Percentiles rank a stretch among this genome's conserved stretches.
These are phyloP conservation scores for Cercophora sp. DNA, from an alignment of 495 filamentous ascomycete species.

Conservation along the genomic window DNA sequence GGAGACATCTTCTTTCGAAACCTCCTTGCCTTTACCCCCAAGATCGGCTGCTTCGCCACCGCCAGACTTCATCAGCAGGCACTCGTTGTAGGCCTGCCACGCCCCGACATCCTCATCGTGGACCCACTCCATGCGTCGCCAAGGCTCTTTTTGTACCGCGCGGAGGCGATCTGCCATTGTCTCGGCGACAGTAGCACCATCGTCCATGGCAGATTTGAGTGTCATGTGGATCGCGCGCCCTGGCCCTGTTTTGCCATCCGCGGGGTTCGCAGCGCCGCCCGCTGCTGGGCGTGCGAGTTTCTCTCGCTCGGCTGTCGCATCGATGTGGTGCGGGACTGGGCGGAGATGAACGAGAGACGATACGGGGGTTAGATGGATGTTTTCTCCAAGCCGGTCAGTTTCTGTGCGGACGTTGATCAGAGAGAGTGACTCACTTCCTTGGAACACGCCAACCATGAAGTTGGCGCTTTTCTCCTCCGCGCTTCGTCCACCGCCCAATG, in stretches of 20 bases:
- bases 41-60: background rate
- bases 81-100: slow-evolving; percentile 41
- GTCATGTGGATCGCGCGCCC: slow-evolving; percentile 50
- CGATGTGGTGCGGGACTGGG: slow-evolving; percentile 45
- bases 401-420: background rate
- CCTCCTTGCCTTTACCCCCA: slow-evolving; percentile 28
- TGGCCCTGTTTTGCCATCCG: slow-evolving; percentile 13
- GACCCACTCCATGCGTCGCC: slow-evolving; percentile 39
- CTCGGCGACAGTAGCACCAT: slow-evolving; percentile 37
- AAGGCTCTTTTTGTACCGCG: slow-evolving; percentile 41
- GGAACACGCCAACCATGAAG: slow-evolving; percentile 49
- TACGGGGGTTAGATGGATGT: slow-evolving; percentile 46
- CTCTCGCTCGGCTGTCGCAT: slow-evolving; percentile 42
- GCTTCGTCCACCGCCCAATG: slow-evolving; percentile 37
- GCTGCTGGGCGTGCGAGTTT: slow-evolving; percentile 31
- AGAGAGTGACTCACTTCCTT: slow-evolving; percentile 35
- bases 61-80: slow-evolving; percentile 29
- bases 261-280: slow-evolving; percentile 14
- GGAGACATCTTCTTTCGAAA: background rate
- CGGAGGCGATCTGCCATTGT: slow-evolving; percentile 46
- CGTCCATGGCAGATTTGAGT: slow-evolving; percentile 43
- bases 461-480: slow-evolving; percentile 33
- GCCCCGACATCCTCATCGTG: slow-evolving; percentile 41
- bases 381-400: slow-evolving; percentile 18
- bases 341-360: slow-evolving; percentile 43